Conservation (phyloP, 1,284 basidiomycete species). For the Sporisorium reilianum region DNA sequence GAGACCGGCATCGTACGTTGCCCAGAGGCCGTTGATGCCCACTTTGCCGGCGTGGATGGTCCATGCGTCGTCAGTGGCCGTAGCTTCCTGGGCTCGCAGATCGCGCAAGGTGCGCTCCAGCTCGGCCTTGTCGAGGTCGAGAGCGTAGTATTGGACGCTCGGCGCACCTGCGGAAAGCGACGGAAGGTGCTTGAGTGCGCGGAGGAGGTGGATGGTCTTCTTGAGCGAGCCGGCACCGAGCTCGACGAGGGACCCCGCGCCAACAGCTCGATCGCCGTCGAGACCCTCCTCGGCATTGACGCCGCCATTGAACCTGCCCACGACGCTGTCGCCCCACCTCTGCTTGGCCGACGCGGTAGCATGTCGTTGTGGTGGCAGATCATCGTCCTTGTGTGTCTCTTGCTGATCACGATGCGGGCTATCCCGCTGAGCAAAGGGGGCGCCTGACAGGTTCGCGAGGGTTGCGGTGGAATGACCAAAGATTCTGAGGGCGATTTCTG, state of each 20-base stretch:
- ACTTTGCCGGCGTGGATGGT: conserved; percentile 62
- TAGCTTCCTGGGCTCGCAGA: conserved; percentile 71
- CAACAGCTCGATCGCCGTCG: conserved; percentile 70
- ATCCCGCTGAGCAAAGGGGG: neutral
- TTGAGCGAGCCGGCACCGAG: conserved; percentile 60
- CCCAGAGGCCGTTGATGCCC: conserved; percentile 78
- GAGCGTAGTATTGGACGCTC: conserved; percentile 87
- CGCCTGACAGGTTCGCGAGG: conserved; percentile 27
- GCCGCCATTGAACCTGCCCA: conserved; percentile 78
- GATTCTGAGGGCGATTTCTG: conserved; percentile 71
- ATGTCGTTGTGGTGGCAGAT: conserved; percentile 29
- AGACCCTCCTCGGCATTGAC: conserved; percentile 73
- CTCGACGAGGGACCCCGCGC: conserved; percentile 52
- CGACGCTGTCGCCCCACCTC: conserved; percentile 75
- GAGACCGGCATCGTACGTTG: conserved; percentile 85
- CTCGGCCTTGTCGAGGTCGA: conserved; percentile 89
- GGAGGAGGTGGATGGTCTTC: conserved; percentile 84
- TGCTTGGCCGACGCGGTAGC: conserved; percentile 57
- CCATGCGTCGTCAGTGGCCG: conserved; percentile 73
- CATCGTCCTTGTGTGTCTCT: conserved; percentile 18
- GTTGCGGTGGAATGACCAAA: conserved; percentile 70
- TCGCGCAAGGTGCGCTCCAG: conserved; percentile 83
- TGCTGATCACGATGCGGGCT: conserved; percentile 69
- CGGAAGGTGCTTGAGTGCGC: conserved; percentile 74
- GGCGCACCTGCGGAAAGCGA: conserved; percentile 67